Conservation (phyloP, 1,284 basidiomycete species). For the Cutaneotrichosporon cutaneum region DNA sequence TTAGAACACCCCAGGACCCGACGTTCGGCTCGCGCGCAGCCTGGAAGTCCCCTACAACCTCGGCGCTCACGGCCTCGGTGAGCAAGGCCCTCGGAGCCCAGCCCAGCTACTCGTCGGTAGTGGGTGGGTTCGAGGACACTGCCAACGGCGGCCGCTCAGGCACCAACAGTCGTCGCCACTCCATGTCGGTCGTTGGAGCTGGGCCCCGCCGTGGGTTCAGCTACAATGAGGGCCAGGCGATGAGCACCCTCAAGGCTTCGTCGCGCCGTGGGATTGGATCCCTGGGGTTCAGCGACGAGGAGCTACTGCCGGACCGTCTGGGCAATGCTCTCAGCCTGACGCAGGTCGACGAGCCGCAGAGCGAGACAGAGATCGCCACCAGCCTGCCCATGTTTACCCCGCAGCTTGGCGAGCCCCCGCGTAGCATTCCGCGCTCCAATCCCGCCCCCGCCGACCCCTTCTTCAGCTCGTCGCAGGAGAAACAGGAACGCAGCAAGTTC, state of each 20-base stretch:
- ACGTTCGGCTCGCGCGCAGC: constrained; percentile 28
- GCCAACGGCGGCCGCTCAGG: constrained; percentile 54
- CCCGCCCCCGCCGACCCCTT: constrained; percentile 16
- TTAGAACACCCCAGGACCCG: constrained; percentile 30
- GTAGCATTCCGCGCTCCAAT: constrained; percentile 17
- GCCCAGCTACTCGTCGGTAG: constrained; percentile 31
- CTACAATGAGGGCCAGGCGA: constrained; percentile 59
- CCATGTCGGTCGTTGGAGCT: constrained; percentile 70
- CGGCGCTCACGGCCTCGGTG: constrained; percentile 36
- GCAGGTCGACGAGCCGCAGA: constrained; percentile 52
- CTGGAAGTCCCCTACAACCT: constrained; percentile 30
- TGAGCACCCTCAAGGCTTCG: constrained; percentile 62
- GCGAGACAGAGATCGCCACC: constrained; percentile 30
- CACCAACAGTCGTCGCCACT: constrained; percentile 77
- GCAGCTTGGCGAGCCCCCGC: constrained; percentile 9
- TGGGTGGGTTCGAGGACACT: constrained; percentile 36
- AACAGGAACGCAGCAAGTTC: constrained; percentile 19
- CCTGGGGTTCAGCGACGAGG: constrained; percentile 67
- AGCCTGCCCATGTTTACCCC: constrained; percentile 26
- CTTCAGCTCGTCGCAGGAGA: constrained; percentile 23
- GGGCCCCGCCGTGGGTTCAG: constrained; percentile 43
- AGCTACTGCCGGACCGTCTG: constrained; percentile 65
- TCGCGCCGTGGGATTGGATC: constrained; percentile 36
- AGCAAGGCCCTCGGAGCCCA: constrained; percentile 31
- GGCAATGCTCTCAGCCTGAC: constrained; percentile 63